phyloP scores from a whole-genome alignment of 768 basidiomycete species.

The Suillus fuscotomentosus region DNA sequence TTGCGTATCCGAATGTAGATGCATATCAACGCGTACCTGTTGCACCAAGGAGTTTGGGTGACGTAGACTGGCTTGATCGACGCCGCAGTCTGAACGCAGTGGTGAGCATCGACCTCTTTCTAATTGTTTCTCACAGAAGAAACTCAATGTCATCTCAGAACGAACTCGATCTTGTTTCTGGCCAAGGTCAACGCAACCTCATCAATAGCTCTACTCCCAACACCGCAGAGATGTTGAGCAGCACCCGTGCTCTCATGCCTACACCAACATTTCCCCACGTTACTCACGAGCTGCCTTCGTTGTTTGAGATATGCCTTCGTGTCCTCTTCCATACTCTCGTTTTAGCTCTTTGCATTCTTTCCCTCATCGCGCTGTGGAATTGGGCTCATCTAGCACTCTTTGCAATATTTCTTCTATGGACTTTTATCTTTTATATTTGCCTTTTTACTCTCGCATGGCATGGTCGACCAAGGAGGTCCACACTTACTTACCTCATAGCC shows the following conservation, averaged over 20 bases:
- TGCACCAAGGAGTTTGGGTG: constrained; percentile 56
- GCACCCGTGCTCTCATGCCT: constrained; percentile 38
- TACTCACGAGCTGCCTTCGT: constrained; percentile 33
- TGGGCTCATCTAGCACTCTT: constrained; percentile 56
- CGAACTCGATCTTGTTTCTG: constrained; percentile 70
- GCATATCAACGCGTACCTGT: constrained; percentile 43
- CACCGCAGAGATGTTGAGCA: constrained; percentile 49
- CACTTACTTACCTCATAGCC: constrained; percentile 48
- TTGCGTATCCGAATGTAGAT: constrained; percentile 42
- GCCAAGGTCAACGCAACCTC: constrained; percentile 49
- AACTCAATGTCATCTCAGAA: constrained; percentile 41
- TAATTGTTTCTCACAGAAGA: constrained; percentile 10
- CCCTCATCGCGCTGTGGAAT: constrained; percentile 58
- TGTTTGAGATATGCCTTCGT: constrained; percentile 42
- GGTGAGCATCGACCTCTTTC: constrained; percentile 43
- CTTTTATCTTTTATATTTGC: constrained; percentile 51
- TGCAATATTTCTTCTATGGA: constrained; percentile 64
- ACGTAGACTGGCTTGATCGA: constrained; percentile 77
- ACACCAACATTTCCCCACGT: constrained; percentile 21
- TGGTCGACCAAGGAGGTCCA: constrained; percentile 55
- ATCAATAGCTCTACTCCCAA: constrained; percentile 44
- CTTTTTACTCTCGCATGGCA: constrained; percentile 57
- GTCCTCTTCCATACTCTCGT: constrained; percentile 56
- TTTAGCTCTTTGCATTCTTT: constrained; percentile 55
- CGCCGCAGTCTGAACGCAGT: constrained; percentile 69